Evolutionary conservation across 1,139 yeast species (phyloP), one percentile per base, ranked within the genome.

Genomic region (Lizanozyma gosingica): DNA sequence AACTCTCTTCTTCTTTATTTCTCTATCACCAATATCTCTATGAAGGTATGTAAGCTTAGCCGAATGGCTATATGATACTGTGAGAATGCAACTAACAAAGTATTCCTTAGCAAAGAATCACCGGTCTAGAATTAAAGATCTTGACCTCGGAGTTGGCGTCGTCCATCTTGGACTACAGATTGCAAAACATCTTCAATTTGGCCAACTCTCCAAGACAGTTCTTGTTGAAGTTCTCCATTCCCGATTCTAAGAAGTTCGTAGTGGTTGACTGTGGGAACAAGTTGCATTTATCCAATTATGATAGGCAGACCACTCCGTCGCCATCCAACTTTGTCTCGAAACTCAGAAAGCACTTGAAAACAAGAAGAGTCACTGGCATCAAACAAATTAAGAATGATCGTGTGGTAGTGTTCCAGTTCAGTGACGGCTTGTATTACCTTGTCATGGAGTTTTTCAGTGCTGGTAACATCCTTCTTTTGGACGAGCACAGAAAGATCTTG

Each of bases 371-470:
- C 38, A 77, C 94, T 0, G 74, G 75, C 18, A 67, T 92, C 38
- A 76, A 74, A 47, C 94, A 88, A 47, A 76, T 92, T 11, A 81
- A 79, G 1, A 75, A 78, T 50, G 96, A 88, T 55, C 73, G 98
- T 55, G 77, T 87, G 16, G 65, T 86, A 41, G 94, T 87, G 0
- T 58, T 92, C 39, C 79, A 85, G 43, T 90, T 92, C 59, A 78
- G 88, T 40, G 94, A 86, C 50, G 94, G 95, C 4, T 56, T 78
- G 41, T 85, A 65, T 58, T 83, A 84, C 53, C 65, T 90, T 48
- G 95, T 86, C 0, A 62, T 92, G 45, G 98, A 92, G 56, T 90
- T 92, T 52, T 90, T 88, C 64, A 86, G 96, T 55, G 96, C 96
- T 2, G 98, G 98, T 33, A 92, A 92, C 54, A 77, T 92, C 44